Evolutionary conservation across 2,329 filamentous ascomycete genomes (phyloP).

Genomic region (Aspergillus uvarum): DNA sequence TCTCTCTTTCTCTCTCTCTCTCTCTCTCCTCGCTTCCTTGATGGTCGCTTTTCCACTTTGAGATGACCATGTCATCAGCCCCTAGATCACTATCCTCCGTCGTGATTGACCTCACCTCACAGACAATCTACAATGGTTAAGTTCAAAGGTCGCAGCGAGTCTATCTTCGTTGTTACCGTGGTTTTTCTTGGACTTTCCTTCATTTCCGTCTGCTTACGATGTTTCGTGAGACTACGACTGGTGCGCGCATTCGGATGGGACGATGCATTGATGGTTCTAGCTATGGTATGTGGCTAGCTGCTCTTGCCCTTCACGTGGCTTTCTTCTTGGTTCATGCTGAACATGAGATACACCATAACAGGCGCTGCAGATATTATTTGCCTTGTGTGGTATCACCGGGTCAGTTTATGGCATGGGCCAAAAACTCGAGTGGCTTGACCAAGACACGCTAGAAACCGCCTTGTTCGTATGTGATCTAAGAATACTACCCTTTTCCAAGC

Average conservation of each 20-base stretch:
- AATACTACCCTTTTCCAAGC: neutral
- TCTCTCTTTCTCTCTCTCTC: neutral
- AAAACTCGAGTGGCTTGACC: conserved; percentile 18
- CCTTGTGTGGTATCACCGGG: conserved; percentile 36
- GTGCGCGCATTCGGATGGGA: conserved; percentile 41
- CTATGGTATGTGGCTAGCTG: conserved; percentile 30
- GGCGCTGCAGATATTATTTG: conserved; percentile 37
- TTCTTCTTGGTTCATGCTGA: neutral
- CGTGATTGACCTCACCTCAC: neutral
- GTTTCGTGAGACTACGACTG: conserved; percentile 36
- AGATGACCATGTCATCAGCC: conserved; percentile 11
- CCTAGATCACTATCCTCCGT: neutral
- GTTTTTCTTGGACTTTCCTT: conserved; percentile 35
- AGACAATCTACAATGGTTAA: conserved; percentile 28
- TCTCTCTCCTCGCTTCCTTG: neutral
- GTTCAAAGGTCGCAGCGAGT: conserved; percentile 33
- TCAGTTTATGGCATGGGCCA: conserved; percentile 35
- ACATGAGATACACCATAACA: conserved; percentile 11
- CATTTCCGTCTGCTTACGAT: conserved; percentile 35
- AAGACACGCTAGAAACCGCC: conserved; percentile 29
- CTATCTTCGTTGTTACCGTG: conserved; percentile 35
- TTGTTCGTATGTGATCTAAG: conserved; percentile 31
- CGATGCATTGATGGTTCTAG: conserved; percentile 39
- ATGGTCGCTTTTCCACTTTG: neutral
- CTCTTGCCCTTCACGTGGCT: neutral